Conservation (phyloP, 2,329 filamentous ascomycete species). For the Nectriaceae sp. region DNA sequence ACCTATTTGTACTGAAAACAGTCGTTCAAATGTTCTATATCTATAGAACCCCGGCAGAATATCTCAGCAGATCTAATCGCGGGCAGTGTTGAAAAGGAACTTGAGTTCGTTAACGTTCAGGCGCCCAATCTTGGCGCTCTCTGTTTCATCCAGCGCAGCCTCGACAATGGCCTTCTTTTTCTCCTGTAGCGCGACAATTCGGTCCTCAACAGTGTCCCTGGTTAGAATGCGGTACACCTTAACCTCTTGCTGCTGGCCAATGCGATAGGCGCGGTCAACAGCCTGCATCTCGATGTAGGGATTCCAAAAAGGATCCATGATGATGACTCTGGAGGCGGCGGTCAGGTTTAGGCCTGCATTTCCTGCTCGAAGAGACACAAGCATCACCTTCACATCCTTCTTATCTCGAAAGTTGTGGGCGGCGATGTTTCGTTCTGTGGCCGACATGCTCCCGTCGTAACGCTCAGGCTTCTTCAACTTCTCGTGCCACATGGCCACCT, state of each 20-base stretch:
- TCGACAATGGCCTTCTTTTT: conserved; percentile 77
- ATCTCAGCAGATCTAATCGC: no score
- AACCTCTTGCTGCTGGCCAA: conserved; percentile 75
- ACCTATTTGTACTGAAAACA: no score
- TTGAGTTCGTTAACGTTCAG: conserved; percentile 67
- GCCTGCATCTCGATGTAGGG: conserved; percentile 92
- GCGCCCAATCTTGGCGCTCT: conserved; percentile 65
- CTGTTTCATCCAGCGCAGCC: conserved; percentile 76
- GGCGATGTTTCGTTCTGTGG: conserved; percentile 66
- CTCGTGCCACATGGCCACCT: conserved; percentile 69
- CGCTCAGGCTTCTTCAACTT: conserved; percentile 64
- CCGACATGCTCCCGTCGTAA: conserved; percentile 80
- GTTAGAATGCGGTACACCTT: conserved; percentile 80
- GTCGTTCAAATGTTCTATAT: no score
- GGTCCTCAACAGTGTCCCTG: conserved; percentile 79
- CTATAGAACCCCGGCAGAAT: no score
- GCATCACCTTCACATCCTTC: conserved; percentile 69
- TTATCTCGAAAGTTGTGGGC: conserved; percentile 68
- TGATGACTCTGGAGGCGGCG: conserved; percentile 80
- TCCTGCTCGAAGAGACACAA: conserved; percentile 81
- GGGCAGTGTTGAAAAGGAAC: conserved; percentile 69
- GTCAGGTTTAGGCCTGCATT: conserved; percentile 85
- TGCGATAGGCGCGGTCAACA: conserved; percentile 85
- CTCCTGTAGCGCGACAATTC: conserved; percentile 78
- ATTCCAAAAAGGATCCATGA: conserved; percentile 94